phyloP scores from a whole-genome alignment of 768 basidiomycete species.

The Trametes villosa region DNA sequence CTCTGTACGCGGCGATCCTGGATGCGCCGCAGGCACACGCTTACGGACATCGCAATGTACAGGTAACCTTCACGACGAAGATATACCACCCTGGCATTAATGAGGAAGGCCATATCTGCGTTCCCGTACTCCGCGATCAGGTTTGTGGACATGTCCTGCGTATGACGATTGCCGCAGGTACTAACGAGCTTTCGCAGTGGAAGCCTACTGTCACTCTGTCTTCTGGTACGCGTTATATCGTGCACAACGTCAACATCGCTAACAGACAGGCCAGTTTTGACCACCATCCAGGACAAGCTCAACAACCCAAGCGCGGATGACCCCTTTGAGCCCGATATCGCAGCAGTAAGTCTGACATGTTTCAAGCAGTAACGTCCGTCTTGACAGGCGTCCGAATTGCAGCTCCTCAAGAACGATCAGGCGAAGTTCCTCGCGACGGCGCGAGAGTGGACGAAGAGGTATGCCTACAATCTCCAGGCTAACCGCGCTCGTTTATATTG shows the following conservation, averaged over 20 bases:
- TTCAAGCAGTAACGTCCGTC: not conserved
- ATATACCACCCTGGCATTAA: conserved; percentile 93
- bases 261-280: conserved; percentile 54
- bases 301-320: conserved; percentile 90
- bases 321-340: conserved; percentile 87
- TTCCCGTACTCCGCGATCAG: conserved; percentile 83
- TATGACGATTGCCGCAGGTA: not conserved
- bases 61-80: conserved; percentile 86
- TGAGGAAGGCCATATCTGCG: conserved; percentile 85
- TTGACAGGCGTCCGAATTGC: not conserved
- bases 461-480: conserved; percentile 18
- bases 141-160: conserved; percentile 37
- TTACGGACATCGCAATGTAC: conserved; percentile 23
- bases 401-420: conserved; percentile 81
- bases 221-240: conserved; percentile 51
- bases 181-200: conserved; percentile 55
- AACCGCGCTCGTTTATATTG: not conserved
- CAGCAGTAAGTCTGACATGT: conserved; percentile 67
- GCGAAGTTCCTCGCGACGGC: conserved; percentile 74
- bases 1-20: conserved; percentile 47
- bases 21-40: not conserved
- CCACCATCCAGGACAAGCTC: conserved; percentile 79
- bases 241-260: not conserved
- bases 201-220: conserved; percentile 79
- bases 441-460: conserved; percentile 90